Conservation (phyloP, 495 filamentous ascomycete species). For the Acidomyces sp. region DNA sequence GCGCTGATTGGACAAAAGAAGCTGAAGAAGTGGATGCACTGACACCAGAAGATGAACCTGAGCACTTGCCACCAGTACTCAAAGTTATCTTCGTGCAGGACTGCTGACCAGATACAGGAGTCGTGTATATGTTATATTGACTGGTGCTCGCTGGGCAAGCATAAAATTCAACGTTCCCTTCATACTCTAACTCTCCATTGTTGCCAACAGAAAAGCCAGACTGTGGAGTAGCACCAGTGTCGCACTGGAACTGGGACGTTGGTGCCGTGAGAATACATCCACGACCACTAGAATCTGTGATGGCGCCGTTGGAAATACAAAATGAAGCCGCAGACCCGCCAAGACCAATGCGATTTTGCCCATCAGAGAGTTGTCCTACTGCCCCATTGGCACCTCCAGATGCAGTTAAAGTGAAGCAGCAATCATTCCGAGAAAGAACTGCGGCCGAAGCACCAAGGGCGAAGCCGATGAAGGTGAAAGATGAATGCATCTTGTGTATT, state of each 20-base stretch:
- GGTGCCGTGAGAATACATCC: slow-evolving; percentile 45
- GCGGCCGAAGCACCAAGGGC: slow-evolving; percentile 1
- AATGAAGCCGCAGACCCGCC: neutral
- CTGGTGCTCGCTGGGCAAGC: neutral
- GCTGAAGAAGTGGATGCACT: no score
- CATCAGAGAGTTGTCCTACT: slow-evolving; percentile 12
- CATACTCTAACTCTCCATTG: slow-evolving; percentile 6
- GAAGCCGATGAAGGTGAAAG: neutral
- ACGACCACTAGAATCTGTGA: slow-evolving; percentile 40
- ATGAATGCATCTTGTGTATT: neutral
- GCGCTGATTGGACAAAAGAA: no score
- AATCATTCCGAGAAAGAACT: neutral
- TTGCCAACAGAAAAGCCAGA: slow-evolving; percentile 23
- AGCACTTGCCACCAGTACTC: neutral
- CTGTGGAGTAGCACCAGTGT: slow-evolving; percentile 32
- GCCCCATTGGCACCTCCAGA: slow-evolving; percentile 2
- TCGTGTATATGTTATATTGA: neutral
- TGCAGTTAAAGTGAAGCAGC: slow-evolving; percentile 9
- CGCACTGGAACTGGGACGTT: slow-evolving; percentile 52
- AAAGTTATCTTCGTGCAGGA: neutral
- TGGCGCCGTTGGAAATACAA: slow-evolving; percentile 9
- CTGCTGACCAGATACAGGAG: neutral
- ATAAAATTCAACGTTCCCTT: neutral
- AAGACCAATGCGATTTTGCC: slow-evolving; percentile 13
- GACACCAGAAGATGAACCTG: neutral